phyloP scores from a whole-genome alignment of 129 eudicot genomes.

The Oenanthe sinensis region DNA sequence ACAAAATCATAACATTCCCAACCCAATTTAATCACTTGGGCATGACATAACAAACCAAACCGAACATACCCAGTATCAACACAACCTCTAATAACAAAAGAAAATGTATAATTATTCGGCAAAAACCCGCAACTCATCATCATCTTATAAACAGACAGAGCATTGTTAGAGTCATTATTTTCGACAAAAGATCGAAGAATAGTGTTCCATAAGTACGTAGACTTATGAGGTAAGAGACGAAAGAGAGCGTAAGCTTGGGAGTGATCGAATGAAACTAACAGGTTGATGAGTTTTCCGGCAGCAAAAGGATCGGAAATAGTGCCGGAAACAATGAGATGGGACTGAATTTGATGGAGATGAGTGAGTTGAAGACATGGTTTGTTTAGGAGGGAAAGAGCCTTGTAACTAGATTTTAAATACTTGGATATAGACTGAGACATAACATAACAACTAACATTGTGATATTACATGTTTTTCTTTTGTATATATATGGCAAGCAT shows the following conservation, averaged over 20 bases:
- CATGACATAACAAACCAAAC: constrained; percentile 46
- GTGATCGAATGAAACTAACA: constrained; percentile 15
- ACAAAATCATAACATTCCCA: constrained; percentile 81
- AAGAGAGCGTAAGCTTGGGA: constrained; percentile 33
- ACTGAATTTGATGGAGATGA: constrained; percentile 61
- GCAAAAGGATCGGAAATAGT: constrained; percentile 52
- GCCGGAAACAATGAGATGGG: constrained; percentile 60
- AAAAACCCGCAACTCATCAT: constrained; percentile 33
- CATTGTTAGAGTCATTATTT: constrained; percentile 23
- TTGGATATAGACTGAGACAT: constrained; percentile 7
- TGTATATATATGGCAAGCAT: background rate
- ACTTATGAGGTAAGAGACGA: constrained; percentile 28
- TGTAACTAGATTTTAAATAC: constrained; percentile 44
- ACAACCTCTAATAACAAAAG: constrained; percentile 64
- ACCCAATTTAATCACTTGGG: constrained; percentile 45
- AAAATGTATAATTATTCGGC: constrained; percentile 66
- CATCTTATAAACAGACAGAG: constrained; percentile 29
- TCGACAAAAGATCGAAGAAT: constrained; percentile 44
- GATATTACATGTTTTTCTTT: background rate
- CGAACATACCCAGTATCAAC: constrained; percentile 31
- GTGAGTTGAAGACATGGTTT: constrained; percentile 32
- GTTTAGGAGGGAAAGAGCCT: constrained; percentile 36
- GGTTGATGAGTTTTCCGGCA: constrained; percentile 46
- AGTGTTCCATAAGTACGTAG: constrained; percentile 62
- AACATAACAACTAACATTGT: background rate